phyloP scores from a whole-genome alignment of 2,329 filamentous ascomycete species.

The Endocalyx cinctus region DNA sequence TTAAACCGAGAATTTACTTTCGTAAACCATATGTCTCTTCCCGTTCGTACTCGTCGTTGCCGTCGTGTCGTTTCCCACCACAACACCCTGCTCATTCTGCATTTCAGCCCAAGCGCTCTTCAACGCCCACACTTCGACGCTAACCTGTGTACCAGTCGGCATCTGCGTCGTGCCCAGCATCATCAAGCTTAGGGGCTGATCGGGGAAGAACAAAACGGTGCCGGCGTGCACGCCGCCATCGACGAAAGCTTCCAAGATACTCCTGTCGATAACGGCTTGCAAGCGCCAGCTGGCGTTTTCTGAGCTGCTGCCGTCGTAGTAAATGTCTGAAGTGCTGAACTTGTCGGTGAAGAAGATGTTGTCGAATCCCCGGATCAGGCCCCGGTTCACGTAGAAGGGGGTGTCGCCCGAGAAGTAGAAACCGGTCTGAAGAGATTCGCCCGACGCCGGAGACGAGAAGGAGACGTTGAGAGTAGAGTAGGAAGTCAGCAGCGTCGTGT shows the following conservation, averaged over 20 bases:
- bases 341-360: constrained; percentile 53
- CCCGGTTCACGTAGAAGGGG: constrained; percentile 47
- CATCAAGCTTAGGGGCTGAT: constrained; percentile 34
- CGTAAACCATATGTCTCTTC: constrained; percentile 15
- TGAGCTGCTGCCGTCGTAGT: constrained; percentile 17
- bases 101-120: constrained; percentile 31
- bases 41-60: not conserved
- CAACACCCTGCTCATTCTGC: constrained; percentile 19
- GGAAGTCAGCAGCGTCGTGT: constrained; percentile 16
- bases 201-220: constrained; percentile 48
- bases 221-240: constrained; percentile 45
- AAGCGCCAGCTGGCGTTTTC: constrained; percentile 28
- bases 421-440: constrained; percentile 45
- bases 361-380: constrained; percentile 42
- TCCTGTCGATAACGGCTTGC: constrained; percentile 48
- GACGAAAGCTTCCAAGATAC: constrained; percentile 51
- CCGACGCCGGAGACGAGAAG: constrained; percentile 42
- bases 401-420: constrained; percentile 44
- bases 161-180: constrained; percentile 29
- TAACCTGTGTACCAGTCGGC: constrained; percentile 29
- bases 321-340: constrained; percentile 31
- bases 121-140: constrained; percentile 31
- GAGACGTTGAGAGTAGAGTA: constrained; percentile 45
- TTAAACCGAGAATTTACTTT: constrained; percentile 9
- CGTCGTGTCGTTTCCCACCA: constrained; percentile 22